Conservation (phyloP, 2,329 filamentous ascomycete species). For the Fusarium bactridioides region DNA sequence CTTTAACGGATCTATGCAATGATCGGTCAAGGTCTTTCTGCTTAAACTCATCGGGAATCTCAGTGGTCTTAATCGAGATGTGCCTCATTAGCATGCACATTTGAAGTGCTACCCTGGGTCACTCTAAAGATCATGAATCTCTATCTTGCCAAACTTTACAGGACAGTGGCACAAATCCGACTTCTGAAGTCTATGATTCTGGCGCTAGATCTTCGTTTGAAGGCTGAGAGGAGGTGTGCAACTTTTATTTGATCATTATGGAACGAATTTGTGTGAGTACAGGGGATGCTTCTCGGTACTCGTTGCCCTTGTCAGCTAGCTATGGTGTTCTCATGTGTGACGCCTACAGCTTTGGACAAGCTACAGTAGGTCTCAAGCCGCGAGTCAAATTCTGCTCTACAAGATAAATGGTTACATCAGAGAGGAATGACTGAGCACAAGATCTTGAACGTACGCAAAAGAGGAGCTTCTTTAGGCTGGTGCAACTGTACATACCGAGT, state of each 20-base stretch:
- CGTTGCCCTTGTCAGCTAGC: no score
- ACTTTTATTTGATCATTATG: background rate
- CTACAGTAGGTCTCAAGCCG: background rate
- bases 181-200: no score
- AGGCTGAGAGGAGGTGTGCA: no score
- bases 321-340: no score
- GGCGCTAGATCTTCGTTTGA: no score
- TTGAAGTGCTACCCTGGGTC: background rate
- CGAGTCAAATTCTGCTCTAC: rapidly evolving
- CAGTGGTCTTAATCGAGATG: no score
- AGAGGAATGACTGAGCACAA: background rate
- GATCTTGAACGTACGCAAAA: background rate
- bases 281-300: background rate
- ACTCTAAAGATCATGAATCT: background rate
- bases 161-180: background rate
- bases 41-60: rapidly evolving
- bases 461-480: background rate
- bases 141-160: background rate
- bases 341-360: background rate
- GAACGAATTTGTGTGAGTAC: no score
- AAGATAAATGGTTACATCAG: background rate
- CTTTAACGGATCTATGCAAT: background rate
- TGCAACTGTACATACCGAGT: background rate
- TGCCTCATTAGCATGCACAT: background rate
- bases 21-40: rapidly evolving